Base-by-base conservation (phyloP, 129 eudicot species). In the Saposhnikovia divaricata region DNA sequence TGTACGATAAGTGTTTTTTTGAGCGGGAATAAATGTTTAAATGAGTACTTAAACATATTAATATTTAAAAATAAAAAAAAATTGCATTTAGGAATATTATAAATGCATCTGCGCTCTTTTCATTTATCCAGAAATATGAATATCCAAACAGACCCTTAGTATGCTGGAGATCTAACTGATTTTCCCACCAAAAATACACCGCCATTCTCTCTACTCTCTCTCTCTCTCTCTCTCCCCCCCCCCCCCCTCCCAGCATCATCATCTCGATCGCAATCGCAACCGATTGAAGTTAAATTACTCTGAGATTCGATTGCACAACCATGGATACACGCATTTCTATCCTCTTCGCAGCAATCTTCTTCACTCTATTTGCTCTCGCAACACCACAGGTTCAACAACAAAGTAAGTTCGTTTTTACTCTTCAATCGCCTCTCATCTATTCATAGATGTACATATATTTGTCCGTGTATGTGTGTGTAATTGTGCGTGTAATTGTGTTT, bases 171-270 rank as follows among this genome's bases (percentile, higher is more conserved):
- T 80, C 76, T 39, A 86, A 86, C 86, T 80, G 86, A 80, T 46
- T 82, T 86, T 85, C 89, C 86, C 87, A 78, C 87, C 87, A 81
- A 85, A 85, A 81, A n/a, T 28, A 53, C 47, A 70, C 84, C 47
- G 74, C 50, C 71, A 74, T n/a, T 65, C 77, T 51, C 28, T 63
- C 80, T 79, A 72, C 83, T 76, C 61, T 6, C 78, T 40, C 69
- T 7, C 5, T 74, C 47, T 25, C 10, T 65, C 69, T 31, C 40
- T 10, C 34, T 71, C 44, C n/a, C 73, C 46, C 12, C 12, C 31
- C 9, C 43, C 68, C 15, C 48, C 1, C 37, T 59, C 15, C 0
- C 31, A 8, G 0, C 13, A 59, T 9, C 31, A 59, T 7, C 27
- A 19, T 21, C 27, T 5, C 14, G 28, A 59, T 59, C 9, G 66